Evolutionary conservation across 2,329 filamentous ascomycete species (phyloP), one percentile per base, ranked within the genome.

Genomic region (Sporothrix phasma): DNA sequence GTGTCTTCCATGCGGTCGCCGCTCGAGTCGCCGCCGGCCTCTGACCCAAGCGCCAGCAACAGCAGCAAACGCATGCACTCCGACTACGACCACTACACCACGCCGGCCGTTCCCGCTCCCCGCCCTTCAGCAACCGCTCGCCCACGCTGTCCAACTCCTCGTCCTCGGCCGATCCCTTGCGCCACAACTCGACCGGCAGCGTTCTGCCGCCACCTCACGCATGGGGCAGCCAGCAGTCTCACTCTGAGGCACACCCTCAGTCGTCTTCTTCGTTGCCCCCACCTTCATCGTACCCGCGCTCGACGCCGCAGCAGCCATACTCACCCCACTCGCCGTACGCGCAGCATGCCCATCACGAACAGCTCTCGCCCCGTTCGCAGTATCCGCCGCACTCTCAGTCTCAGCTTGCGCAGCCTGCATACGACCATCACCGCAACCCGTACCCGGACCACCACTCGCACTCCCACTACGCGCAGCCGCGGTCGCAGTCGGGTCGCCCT

Each of bases 41-140:
- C 51, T 10, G 51, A 11, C 1, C 51, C 19, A 10, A 56, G 17
- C 19, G 31, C 51, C 10, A 56, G 39, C 26, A 71, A 76, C 66
- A 56, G 39, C 26, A 71, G 76, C 66, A 85, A 85, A 73, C 77
- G 81, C 65, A 72, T 79, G 45, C 77, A 79, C 63, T 72, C 80
- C 29, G 77, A 76, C 17, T 80, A 79, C 67, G 78, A 81, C 56
- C 73, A 76, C 49, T 82, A 78, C 66, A 72, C 76, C 47, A 71
- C 76, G 2, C 63, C 17, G 19, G 70, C 1, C 69, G 69, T 19
- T 69, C 46, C n/a, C 54, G 67, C 31, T 74, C 76, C n/a, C 71
- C 74, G 17, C 68, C 65, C 0, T 51, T 54, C 19, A n/a, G 29
- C 71, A 66, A 46, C 47, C 31, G 22, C 65, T 74, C 67, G 51